Evolutionary conservation across 106 monocot genomes (phyloP).

Genomic region (Platanthera zijinensis): DNA sequence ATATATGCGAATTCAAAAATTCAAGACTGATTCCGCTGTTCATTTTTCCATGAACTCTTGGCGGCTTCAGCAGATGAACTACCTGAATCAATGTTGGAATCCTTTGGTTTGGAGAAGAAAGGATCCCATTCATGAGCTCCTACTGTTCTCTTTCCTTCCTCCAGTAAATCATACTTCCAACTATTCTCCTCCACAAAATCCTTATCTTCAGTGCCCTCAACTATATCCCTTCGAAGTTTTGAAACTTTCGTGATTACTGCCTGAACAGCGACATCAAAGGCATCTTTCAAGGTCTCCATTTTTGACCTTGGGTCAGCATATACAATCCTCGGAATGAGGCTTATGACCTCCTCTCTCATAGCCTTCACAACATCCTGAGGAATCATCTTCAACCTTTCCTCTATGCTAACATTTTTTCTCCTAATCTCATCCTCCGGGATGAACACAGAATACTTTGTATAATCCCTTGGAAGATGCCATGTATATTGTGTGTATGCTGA

Average conservation of each 20-base stretch:
- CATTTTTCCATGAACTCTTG: constrained; percentile 60
- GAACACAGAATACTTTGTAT: constrained; percentile 66
- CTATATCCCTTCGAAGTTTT: constrained; percentile 56
- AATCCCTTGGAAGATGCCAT: constrained; percentile 82
- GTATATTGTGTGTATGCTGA: constrained; percentile 82
- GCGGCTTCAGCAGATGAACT: constrained; percentile 32
- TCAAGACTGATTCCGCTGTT: constrained; percentile 34
- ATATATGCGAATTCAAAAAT: background rate
- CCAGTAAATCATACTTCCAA: constrained; percentile 79
- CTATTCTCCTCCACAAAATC: constrained; percentile 81
- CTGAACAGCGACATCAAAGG: constrained; percentile 82
- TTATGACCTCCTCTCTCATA: constrained; percentile 69
- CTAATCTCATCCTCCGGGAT: constrained; percentile 75
- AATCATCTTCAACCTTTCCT: constrained; percentile 50
- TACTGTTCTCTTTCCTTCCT: constrained; percentile 46
- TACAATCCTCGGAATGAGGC: constrained; percentile 59
- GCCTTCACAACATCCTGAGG: constrained; percentile 34
- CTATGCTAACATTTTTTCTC: constrained; percentile 48
- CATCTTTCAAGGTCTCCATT: constrained; percentile 58
- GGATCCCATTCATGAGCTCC: constrained; percentile 89
- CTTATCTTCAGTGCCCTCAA: constrained; percentile 48
- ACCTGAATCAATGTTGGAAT: constrained; percentile 31
- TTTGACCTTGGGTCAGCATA: constrained; percentile 70
- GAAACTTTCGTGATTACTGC: constrained; percentile 60
- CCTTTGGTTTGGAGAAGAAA: constrained; percentile 79